Base-by-base conservation (phyloP, 352 stramenopile genomes). In the Elongisporangium senticosum region DNA sequence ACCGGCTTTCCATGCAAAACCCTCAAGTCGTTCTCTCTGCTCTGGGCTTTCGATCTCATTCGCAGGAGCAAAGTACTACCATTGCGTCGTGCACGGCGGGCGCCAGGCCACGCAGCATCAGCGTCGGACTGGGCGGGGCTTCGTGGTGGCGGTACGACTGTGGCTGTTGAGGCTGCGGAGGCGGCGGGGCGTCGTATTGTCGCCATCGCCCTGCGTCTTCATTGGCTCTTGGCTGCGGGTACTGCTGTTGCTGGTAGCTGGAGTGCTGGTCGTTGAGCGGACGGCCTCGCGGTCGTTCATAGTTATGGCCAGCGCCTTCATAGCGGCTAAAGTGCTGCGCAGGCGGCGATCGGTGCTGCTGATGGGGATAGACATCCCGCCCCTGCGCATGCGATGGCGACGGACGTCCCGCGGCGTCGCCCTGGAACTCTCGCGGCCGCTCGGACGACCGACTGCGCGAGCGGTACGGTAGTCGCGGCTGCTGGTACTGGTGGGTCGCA, bases 41-140 rank as follows among this genome's bases (percentile, higher is more conserved):
- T 51, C 58, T 60, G 23, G 23, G 23, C 33, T 37, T n/a, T 15
- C 15, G 24, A 49, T 53, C 53, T 22, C 10, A 3, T 58, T 22
- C 37, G 53, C 17, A 26, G 33, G 8, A 33, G 49, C 28, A 39
- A 49, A 52, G 55, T 26, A 76, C 52, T 86, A 91, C 81, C 81
- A 87, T 93, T 78, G 68, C 67, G 20, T 91, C 76, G 37, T 77
- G 61, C 40, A 87, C 74, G 10, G 59, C 64, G 15, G 70, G 73
- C 58, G 74, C 62, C 39, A 93, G 59, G 21, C 75, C 69, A 17
- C 79, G 82, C 22, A 93, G 39, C 55, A 93, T 71, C 48, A 93
- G 68, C 51, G 77, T 88, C 28, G 75, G 62, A 48, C 79, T 90
- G 0, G 83, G 81, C 33, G 75, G 61, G 43, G 58, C 59, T n/a